These are phyloP conservation scores for Beta macrorhiza DNA, from an alignment of 179 eudicot species.

Conservation along the genomic window DNA sequence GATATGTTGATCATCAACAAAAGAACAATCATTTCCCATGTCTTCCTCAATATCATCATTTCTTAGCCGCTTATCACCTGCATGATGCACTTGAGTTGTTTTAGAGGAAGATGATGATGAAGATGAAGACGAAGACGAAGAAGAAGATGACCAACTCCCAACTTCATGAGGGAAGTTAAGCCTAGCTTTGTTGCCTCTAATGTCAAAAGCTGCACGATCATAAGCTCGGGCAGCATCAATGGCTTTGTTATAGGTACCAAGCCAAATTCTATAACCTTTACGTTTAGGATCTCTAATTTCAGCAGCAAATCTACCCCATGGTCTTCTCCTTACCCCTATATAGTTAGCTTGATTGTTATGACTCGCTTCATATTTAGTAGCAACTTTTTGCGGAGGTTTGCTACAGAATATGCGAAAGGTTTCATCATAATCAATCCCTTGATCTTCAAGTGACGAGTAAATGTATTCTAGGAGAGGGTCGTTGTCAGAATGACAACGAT, in stretches of 20 bases:
- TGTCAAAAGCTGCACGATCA: constrained; percentile 26
- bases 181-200: constrained; percentile 22
- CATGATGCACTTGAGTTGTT: background rate
- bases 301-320: constrained; percentile 27
- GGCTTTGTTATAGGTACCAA: constrained; percentile 22
- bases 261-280: constrained; percentile 28
- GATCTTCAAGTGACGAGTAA: background rate
- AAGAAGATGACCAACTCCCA: constrained; percentile 7
- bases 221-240: constrained; percentile 29
- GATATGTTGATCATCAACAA: constrained; percentile 1
- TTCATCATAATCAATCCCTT: background rate
- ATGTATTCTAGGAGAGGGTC: background rate
- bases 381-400: background rate
- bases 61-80: background rate
- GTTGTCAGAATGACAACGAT: background rate
- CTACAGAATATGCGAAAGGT: background rate
- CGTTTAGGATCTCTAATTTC: constrained; percentile 30
- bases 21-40: too few species aligned
- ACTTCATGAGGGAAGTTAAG: constrained; percentile 30
- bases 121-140: background rate
- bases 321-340: constrained; percentile 27
- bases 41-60: background rate
- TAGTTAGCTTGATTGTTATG: background rate
- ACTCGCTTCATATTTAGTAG: background rate
- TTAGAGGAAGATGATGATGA: background rate